Base-by-base conservation (phyloP, 2,329 filamentous ascomycete species). In the Endoconidiophora polonica region DNA sequence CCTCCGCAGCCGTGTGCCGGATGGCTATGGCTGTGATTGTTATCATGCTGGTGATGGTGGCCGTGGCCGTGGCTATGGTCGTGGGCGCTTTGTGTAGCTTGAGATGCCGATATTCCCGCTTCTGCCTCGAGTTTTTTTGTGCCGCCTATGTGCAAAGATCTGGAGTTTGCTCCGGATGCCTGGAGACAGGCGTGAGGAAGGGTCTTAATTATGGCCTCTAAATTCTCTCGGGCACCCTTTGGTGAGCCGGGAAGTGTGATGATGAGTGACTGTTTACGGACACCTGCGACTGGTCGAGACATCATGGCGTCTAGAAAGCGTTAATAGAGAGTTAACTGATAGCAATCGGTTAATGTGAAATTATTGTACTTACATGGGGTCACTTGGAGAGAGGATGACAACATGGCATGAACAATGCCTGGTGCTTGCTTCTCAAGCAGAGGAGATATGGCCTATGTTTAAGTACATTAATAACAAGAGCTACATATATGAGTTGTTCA, bases 171-270 rank as follows among this genome's bases (percentile, higher is more conserved):
- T 1, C 90, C 91, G 0, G 83, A 78, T 24, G 86, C 84, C 67
- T 96, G 90, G 5, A 84, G 68, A 57, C 91, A 98, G n/a, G 91
- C 91, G 65, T 98, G 91, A 0, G 90, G 88, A 4, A 98, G 67
- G n/a, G 90, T 78, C 61, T 87, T 93, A 54, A 98, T 68, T 5
- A 98, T 72, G 1, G 88, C 81, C 59, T 91, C 79, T 0, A 98
- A 73, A 60, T 96, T 98, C 67, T 98, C 91, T 59, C 79, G 85
- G 6, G 91, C 91, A 1, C 88, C 91, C 63, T 96, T 96, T 0
- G 91, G 91, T 0, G 90, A 96, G 1, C 91, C 91, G 0, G 91
- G 91, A 3, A 98, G 69, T 0, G 91, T 98, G 54, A 95, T 67
- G 22, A 98, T 83, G 48, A 98, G 65, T 1, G 86, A 81, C 54